Base-by-base conservation (phyloP, 129 eudicot genomes). In the Centella asiatica region DNA sequence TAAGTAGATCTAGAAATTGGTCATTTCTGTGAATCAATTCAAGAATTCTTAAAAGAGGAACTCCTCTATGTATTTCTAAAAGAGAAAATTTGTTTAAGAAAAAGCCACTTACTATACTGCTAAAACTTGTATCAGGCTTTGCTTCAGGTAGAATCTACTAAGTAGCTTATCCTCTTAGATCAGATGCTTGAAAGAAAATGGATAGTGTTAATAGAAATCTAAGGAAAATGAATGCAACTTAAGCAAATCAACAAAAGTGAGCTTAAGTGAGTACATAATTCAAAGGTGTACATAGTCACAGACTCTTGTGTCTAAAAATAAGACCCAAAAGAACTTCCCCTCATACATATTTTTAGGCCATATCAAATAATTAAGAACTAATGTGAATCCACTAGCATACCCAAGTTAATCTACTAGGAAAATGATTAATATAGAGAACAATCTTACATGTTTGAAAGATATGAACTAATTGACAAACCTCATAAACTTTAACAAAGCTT, bases 401-500 rank as follows among this genome's bases (percentile, higher is more conserved):
- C 39, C 44, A 50, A 33, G 19, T 31, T 24, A 40, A 14, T 15
- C 12, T 37, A 42, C 18, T 34, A 47, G 24, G 23, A 33, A 50
- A 24, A 24, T 26, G 34, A 27, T 39, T 24, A 34, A 6, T 20
- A 25, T 20, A 23, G 5, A 73, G 26, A 40, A 63, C 37, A 27
- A 56, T 4, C 22, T 0, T 9, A 26, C 32, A 52, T 31, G 31
- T 32, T 20, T 26, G 26, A 4, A 24, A 52, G 26, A 57, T 20
- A 45, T 18, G 37, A 61, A 49, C 39, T 13, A 40, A 37, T 33
- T 37, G 27, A 68, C 80, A 65, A 49, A 81, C 94, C 88, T 81
- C 78, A 67, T 85, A 85, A 56, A 74, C 80, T 28, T 76, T 73
- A 22, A 81, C 66, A 70, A 85, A 85, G 26, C 45, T 32, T 65